Percentiles rank a stretch among this genome's conserved stretches.
Conservation (phyloP, 345 rosid species). For the Carallia pectinifolia region DNA sequence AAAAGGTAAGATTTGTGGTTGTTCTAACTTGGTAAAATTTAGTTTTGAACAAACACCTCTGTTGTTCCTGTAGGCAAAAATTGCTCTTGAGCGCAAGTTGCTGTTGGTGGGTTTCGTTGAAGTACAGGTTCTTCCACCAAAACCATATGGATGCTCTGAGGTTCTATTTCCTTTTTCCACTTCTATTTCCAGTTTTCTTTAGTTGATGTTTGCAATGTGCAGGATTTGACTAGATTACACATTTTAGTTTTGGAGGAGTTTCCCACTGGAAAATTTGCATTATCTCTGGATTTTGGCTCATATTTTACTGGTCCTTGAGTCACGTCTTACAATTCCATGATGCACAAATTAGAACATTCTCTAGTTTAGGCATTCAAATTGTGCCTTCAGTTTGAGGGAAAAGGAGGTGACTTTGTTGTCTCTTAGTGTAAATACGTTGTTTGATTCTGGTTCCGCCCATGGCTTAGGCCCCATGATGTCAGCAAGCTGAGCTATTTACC, state of each 20-base stretch:
- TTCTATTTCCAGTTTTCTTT: background rate
- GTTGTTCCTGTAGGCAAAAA: conserved; percentile 39
- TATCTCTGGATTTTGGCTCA: background rate
- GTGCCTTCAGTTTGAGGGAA: too few relatives aligned
- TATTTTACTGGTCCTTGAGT: too few relatives aligned
- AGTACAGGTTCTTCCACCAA: conserved; percentile 50
- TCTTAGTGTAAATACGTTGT: too few relatives aligned
- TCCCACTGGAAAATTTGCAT: background rate
- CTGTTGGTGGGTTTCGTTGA: conserved; percentile 71
- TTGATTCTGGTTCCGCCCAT: too few relatives aligned
- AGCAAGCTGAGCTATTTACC: too few relatives aligned
- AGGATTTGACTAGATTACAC: background rate
- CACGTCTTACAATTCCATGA: too few relatives aligned
- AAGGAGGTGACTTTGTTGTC: too few relatives aligned
- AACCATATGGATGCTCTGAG: conserved; percentile 30
- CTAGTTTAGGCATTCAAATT: too few relatives aligned
- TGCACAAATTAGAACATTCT: too few relatives aligned
- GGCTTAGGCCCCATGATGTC: too few relatives aligned
- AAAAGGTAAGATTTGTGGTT: conserved; percentile 36
- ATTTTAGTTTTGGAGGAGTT: background rate
- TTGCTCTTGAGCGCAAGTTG: conserved; percentile 55
- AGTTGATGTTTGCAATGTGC: background rate
- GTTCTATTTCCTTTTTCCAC: background rate
- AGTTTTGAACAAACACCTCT: background rate
- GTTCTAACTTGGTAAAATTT: conserved; percentile 3